Evolutionary conservation across 1,139 yeast species (phyloP).

Genomic region (Spencermartinsiella ligniputridi): DNA sequence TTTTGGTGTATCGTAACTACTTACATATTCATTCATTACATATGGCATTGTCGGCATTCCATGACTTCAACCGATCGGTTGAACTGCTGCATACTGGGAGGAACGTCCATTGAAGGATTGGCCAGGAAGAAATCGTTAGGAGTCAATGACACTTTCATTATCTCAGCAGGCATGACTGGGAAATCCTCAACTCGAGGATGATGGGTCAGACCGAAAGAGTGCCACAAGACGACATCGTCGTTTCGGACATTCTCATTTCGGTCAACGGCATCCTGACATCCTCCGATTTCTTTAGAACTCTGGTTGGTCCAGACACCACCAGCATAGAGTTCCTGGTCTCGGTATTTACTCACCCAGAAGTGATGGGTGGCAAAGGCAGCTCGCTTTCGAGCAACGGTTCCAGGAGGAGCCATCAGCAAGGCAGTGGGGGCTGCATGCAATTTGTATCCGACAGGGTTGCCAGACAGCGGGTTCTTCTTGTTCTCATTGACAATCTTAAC

Average conservation of each 20-base stretch:
- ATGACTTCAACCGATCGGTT: conserved; percentile 59
- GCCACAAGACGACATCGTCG: conserved; percentile 81
- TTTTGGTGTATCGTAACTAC: too few species aligned
- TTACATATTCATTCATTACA: conserved; percentile 19
- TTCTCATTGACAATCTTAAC: conserved; percentile 73
- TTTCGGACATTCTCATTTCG: conserved; percentile 71
- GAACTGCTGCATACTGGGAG: conserved; percentile 65
- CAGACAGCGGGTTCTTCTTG: conserved; percentile 68
- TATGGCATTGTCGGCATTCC: conserved; percentile 33
- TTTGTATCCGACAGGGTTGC: conserved; percentile 80
- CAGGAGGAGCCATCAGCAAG: conserved; percentile 62
- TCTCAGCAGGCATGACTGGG: conserved; percentile 90
- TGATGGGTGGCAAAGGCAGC: conserved; percentile 72
- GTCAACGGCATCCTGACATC: conserved; percentile 58
- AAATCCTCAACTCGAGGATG: conserved; percentile 86
- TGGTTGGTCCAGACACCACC: conserved; percentile 82
- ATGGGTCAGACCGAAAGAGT: conserved; percentile 82
- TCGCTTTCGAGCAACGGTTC: conserved; percentile 59
- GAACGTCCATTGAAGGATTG: conserved; percentile 82
- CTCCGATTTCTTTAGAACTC: conserved; percentile 58
- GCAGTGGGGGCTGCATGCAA: conserved; percentile 73
- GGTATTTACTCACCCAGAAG: conserved; percentile 71
- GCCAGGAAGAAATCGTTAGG: conserved; percentile 77
- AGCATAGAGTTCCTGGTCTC: conserved; percentile 63
- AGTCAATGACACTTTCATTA: conserved; percentile 56